Conservation (phyloP, 2,329 filamentous ascomycete species). For the Alternaria ventricosa region DNA sequence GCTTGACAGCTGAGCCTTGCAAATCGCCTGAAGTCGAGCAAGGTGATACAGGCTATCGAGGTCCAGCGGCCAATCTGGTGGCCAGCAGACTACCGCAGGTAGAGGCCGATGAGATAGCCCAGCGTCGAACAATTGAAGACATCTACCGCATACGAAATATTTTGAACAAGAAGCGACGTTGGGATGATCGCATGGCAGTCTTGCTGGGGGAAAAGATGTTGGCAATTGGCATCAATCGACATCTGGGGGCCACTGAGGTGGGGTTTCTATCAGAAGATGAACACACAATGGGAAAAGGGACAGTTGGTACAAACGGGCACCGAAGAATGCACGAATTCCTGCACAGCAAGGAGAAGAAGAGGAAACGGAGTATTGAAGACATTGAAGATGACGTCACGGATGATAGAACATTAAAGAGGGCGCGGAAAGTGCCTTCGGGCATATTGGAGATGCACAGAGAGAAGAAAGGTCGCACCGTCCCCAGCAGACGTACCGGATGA, state of each 20-base stretch:
- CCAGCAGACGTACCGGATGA: neutral
- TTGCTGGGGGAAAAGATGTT: neutral
- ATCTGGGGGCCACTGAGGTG: neutral
- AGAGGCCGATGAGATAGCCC: neutral
- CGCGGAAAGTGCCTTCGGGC: neutral
- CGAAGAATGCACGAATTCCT: neutral
- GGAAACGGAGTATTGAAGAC: neutral
- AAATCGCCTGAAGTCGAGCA: neutral
- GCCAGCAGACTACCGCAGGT: neutral
- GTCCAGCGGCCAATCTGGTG: neutral
- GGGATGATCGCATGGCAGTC: neutral
- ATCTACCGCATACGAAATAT: neutral
- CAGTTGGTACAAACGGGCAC: neutral
- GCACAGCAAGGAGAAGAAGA: neutral
- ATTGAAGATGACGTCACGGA: neutral
- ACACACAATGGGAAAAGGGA: neutral
- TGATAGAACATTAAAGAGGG: neutral
- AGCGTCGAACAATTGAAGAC: neutral
- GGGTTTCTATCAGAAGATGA: neutral
- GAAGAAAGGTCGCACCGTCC: neutral
- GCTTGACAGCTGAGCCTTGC: neutral
- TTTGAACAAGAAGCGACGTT: neutral
- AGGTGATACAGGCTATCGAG: neutral
- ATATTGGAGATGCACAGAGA: neutral
- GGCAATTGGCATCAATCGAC: neutral